These are phyloP conservation scores for Xylariales sp. DNA, from an alignment of 2,329 filamentous ascomycete species.

Conservation along the genomic window DNA sequence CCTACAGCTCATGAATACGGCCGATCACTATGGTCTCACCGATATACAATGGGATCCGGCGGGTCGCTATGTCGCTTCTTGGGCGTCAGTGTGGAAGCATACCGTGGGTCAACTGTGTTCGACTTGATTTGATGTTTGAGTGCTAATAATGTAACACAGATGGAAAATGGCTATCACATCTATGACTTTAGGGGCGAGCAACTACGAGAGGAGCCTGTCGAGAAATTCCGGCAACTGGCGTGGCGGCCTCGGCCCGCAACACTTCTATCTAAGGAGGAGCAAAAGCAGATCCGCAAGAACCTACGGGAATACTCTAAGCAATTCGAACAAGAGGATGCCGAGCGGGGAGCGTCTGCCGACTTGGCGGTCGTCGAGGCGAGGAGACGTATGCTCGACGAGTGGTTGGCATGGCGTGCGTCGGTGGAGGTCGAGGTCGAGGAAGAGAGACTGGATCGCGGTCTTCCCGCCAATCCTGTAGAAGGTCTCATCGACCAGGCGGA, in stretches of 20 bases:
- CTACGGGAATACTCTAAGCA: slow-evolving; percentile 94
- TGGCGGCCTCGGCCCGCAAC: slow-evolving; percentile 94
- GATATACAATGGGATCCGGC: slow-evolving; percentile 99
- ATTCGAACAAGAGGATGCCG: slow-evolving; percentile 95
- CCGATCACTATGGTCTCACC: slow-evolving; percentile 96
- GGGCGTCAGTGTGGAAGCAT: slow-evolving; percentile 96
- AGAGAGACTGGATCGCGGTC: slow-evolving; percentile 74
- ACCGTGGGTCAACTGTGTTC: slow-evolving; percentile 69
- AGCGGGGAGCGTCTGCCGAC: slow-evolving; percentile 93
- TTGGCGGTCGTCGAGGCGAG: slow-evolving; percentile 91
- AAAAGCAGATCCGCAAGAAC: slow-evolving; percentile 98
- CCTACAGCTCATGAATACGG: slow-evolving; percentile 91
- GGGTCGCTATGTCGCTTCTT: slow-evolving; percentile 92
- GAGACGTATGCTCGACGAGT: slow-evolving; percentile 85
- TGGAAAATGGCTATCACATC: slow-evolving; percentile 99
- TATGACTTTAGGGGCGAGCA: slow-evolving; percentile 95
- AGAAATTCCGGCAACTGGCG: slow-evolving; percentile 97
- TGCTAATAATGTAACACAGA: slow-evolving; percentile 64
- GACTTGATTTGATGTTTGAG: neutral
- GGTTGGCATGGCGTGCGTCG: slow-evolving; percentile 83
- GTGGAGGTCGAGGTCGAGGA: slow-evolving; percentile 78
- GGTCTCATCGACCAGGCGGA: slow-evolving; percentile 69
- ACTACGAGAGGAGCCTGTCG: slow-evolving; percentile 89
- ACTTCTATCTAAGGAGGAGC: slow-evolving; percentile 95
- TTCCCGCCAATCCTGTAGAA: slow-evolving; percentile 74